Percentiles rank a stretch among this genome's conserved stretches.
Conservation (phyloP, 768 basidiomycete species). For the Polyporus arcularius region DNA sequence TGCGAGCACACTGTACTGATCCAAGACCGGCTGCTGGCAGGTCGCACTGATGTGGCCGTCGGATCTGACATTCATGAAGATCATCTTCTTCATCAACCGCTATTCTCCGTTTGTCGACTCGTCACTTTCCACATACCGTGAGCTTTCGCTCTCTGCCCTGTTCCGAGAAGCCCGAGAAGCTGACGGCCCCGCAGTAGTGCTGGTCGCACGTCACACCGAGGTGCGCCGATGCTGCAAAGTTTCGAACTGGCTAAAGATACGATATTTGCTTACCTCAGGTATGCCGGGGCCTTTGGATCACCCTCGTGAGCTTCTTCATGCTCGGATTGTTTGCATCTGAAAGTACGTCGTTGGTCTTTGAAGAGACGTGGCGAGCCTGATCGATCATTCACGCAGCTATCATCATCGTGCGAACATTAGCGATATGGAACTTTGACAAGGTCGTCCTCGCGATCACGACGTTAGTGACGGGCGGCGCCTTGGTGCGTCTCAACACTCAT, state of each 20-base stretch:
- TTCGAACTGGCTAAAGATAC: too few relatives aligned
- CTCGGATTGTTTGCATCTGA: not conserved
- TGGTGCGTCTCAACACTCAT: not conserved
- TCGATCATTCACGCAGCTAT: not conserved
- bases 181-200: not conserved
- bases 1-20: too few relatives aligned
- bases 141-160: not conserved
- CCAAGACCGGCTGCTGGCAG: not conserved
- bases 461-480: not conserved
- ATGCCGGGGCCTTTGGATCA: too few relatives aligned
- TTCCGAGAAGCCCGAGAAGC: not conserved
- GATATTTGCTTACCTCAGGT: too few relatives aligned
- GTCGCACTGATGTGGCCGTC: conserved; percentile 6
- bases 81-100: conserved; percentile 1
- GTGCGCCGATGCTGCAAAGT: not conserved
- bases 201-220: not conserved
- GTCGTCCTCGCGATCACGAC: not conserved
- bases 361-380: too few relatives aligned
- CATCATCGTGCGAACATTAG: not conserved
- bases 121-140: not conserved
- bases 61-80: conserved; percentile 3
- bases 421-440: not conserved
- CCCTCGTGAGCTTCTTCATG: not conserved
- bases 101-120: conserved; percentile 2
- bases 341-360: not conserved